Conservation (phyloP, 306 rosid genomes). For the Gastrolobium bilobum region DNA sequence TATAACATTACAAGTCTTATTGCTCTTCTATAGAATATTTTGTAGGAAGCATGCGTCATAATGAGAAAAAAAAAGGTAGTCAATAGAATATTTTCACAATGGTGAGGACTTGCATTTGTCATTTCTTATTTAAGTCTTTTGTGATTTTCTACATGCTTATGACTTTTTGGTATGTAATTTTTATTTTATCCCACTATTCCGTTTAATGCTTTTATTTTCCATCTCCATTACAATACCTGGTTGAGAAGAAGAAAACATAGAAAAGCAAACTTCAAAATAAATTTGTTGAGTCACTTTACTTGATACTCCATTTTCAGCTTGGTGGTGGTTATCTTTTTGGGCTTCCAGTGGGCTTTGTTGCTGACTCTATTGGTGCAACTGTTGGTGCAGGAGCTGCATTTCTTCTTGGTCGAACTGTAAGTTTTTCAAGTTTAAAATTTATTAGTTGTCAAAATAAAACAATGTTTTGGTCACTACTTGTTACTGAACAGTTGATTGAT, state of each 20-base stretch:
- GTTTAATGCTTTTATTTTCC: constrained; percentile 32
- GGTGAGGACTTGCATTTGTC: constrained; percentile 10
- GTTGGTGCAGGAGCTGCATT: constrained; percentile 97
- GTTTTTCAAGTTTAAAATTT: constrained; percentile 45
- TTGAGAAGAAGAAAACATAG: constrained; percentile 18
- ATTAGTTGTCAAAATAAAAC: constrained; percentile 20
- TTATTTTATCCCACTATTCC: background rate
- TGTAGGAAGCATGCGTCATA: constrained; percentile 9
- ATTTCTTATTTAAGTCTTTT: background rate
- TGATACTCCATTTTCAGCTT: constrained; percentile 68
- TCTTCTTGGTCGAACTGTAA: constrained; percentile 95
- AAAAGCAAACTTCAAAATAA: constrained; percentile 7
- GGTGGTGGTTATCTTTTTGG: constrained; percentile 99
- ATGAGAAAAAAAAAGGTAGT: background rate
- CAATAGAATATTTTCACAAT: background rate
- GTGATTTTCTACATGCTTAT: constrained; percentile 38
- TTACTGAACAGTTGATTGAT: constrained; percentile 4
- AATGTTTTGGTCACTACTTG: background rate
- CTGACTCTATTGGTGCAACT: constrained; percentile 93
- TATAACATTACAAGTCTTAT: too few relatives aligned
- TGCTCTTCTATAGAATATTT: too few relatives aligned
- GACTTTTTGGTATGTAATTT: constrained; percentile 24
- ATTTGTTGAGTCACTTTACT: constrained; percentile 26
- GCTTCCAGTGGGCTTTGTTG: constrained; percentile 89
- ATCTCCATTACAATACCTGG: constrained; percentile 32